Evolutionary conservation across 78 protist species (phyloP), one percentile per base, ranked within the genome.

Genomic region (Polysphondylium violaceum): DNA sequence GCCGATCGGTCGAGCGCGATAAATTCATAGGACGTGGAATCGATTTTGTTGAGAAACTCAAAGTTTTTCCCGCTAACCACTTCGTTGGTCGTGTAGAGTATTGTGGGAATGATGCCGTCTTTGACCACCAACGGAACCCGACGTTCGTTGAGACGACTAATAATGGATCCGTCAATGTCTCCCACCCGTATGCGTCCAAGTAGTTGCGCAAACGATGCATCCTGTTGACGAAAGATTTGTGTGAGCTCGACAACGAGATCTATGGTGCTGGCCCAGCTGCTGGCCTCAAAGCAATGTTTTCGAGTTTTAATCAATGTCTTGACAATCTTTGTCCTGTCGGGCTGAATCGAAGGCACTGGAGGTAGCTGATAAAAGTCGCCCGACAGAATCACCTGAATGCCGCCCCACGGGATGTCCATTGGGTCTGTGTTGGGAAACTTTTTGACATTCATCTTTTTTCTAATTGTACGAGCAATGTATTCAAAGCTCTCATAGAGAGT

Each of bases 361-460:
- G 98, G 97, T 19, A 96, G 56, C 73, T 96, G 98, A 31, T 60
- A 27, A 17, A 96, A 94, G 69, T 96, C 98, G 53, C 98, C 98
- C 21, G 90, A 81, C 23, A 92, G 2, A 53, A 95, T 56, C 47
- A 96, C 35, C 76, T 96, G 97, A 23, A 96, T 71, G 29, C 97
- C 97, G 12, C 97, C 97, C 78, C 94, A 95, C 3, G 96, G 96
- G 16, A 61, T 21, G 27, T 56, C 38, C 2, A 58, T 14, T 8
- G 89, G 89, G 2, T 77, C 64, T 2, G 78, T 60, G 29, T 51
- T 29, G 0, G 21, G 38, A 16, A 1, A 0, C n/a, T 44, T 29
- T 35, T 68, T 68, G 9, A 68, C 2, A 63, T 71, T 68, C 2
- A 16, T 12, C 17, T 63, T 73, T 33, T 36, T 36, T 36, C 94